Evolutionary conservation across 768 basidiomycete species (phyloP).

Genomic region (Phallus indusiatus): DNA sequence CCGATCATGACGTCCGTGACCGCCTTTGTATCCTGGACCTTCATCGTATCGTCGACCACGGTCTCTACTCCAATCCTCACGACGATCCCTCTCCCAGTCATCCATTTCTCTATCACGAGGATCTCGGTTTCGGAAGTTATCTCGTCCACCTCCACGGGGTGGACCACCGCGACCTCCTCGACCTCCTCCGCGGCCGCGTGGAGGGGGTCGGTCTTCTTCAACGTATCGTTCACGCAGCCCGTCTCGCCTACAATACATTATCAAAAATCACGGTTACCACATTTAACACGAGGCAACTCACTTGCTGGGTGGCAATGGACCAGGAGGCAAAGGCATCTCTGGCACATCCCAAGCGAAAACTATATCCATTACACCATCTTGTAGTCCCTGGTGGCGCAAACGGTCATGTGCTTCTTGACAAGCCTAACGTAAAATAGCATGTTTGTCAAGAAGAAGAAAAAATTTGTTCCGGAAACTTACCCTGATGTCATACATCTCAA

Average conservation of each 20-base stretch:
- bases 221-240: conserved; percentile 6
- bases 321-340: conserved; percentile 41
- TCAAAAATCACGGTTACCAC: conserved; percentile 2
- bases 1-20: conserved; percentile 29
- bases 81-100: conserved; percentile 20
- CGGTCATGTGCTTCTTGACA: conserved; percentile 73
- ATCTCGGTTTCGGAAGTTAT: conserved; percentile 25
- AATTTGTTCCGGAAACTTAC: conserved; percentile 30
- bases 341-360: conserved; percentile 75
- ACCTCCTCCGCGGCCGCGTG: conserved; percentile 20
- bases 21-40: conserved; percentile 31
- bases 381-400: conserved; percentile 64
- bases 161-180: conserved; percentile 25
- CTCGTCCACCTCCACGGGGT: conserved; percentile 32
- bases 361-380: conserved; percentile 86
- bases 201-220: background rate
- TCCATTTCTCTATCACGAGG: conserved; percentile 25
- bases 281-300: conserved; percentile 3
- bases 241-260: conserved; percentile 8
- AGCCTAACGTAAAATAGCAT: conserved; percentile 35
- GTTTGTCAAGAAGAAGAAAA: background rate
- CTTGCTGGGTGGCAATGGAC: conserved; percentile 29
- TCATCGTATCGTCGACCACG: conserved; percentile 18
- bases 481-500: conserved; percentile 90
- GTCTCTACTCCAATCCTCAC: conserved; percentile 32